A percentile compares a stretch with the other conserved stretches of the same genome.
Evolutionary conservation across 139 green algal genomes (phyloP).

Genomic region (Chlorella sp.): DNA sequence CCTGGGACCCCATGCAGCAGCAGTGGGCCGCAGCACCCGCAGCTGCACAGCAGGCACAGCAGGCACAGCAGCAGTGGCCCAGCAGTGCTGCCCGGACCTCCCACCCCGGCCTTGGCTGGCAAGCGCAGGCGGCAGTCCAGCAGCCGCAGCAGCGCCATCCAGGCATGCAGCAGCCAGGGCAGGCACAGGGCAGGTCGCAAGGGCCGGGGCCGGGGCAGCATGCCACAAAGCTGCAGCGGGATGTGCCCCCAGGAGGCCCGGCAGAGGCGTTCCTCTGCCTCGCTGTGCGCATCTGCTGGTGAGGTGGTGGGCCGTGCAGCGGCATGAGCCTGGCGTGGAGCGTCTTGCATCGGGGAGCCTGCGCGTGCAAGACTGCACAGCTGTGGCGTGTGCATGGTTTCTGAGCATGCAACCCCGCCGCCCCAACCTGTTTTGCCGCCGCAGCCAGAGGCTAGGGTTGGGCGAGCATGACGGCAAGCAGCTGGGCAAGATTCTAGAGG

Average conservation of each 20-base stretch:
- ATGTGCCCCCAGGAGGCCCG: background rate
- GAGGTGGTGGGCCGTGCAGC: background rate
- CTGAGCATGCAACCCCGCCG: background rate
- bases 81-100: too few relatives aligned
- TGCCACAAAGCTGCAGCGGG: background rate
- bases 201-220: too few relatives aligned
- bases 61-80: too few relatives aligned
- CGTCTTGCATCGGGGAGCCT: background rate
- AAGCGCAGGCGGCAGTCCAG: too few relatives aligned
- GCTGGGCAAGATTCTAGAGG: slow-evolving; percentile 5
- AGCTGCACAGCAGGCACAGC: background rate
- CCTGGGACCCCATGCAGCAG: background rate
- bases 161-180: too few relatives aligned
- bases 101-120: too few relatives aligned
- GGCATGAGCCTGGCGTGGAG: too few relatives aligned
- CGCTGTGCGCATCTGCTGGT: slow-evolving; percentile 4
- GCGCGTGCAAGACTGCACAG: background rate
- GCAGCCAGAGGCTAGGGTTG: background rate
- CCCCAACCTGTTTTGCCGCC: background rate
- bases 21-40: background rate
- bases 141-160: too few relatives aligned
- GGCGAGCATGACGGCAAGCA: slow-evolving; percentile 16
- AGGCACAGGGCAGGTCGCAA: too few relatives aligned
- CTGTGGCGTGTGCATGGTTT: background rate
- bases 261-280: background rate